Conservation (phyloP, 331 rosid genomes). For the Telfairia occidentalis region DNA sequence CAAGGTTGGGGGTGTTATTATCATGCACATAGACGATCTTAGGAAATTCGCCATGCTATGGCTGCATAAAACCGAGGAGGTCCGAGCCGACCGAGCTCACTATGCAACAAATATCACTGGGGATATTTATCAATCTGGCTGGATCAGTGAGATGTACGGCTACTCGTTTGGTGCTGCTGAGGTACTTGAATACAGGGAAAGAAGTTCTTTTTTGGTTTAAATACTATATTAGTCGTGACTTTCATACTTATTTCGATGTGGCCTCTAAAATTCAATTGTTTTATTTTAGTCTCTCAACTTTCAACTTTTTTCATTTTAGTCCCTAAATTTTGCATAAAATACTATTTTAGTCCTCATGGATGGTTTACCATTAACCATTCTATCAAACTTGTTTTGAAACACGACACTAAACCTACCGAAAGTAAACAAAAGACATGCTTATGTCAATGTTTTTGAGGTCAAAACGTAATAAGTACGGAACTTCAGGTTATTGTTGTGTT, state of each 20-base stretch:
- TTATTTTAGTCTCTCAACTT: neutral
- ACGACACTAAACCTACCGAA: too few species aligned
- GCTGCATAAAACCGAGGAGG: conserved; percentile 97
- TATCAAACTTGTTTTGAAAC: too few species aligned
- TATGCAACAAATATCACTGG: conserved; percentile 90
- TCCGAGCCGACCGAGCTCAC: conserved; percentile 92
- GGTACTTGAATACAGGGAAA: conserved; percentile 22
- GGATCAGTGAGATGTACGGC: conserved; percentile 99
- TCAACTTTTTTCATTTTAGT: neutral
- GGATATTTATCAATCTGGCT: conserved; percentile 78
- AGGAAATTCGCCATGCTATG: conserved; percentile 72
- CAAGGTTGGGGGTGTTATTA: conserved; percentile 94
- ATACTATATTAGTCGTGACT: neutral
- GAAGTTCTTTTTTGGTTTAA: neutral
- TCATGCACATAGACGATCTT: conserved; percentile 94
- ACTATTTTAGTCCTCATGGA: neutral
- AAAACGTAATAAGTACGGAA: neutral
- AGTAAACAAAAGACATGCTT: neutral
- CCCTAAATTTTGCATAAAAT: neutral
- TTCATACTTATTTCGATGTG: neutral
- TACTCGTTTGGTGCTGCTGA: conserved; percentile 98
- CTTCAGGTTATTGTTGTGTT: neutral
- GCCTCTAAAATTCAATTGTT: too few species aligned
- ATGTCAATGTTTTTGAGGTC: neutral
- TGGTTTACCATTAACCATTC: too few species aligned